A percentile compares a stretch with the other conserved stretches of the same genome.
Evolutionary conservation across 1,284 basidiomycete genomes (phyloP).

Genomic region (Sutorius eximius): DNA sequence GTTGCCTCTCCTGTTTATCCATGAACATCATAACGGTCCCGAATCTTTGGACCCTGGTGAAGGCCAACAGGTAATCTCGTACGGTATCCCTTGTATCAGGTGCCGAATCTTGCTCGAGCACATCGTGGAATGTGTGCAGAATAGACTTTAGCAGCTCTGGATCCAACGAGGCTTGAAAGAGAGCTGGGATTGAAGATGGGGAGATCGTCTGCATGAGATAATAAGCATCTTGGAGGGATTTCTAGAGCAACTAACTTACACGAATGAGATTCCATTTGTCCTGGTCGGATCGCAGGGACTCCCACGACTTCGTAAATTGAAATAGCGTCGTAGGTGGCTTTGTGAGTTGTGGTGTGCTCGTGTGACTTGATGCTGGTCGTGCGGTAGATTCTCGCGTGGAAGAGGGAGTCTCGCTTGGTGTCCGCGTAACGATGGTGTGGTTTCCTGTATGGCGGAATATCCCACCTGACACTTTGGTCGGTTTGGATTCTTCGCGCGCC

Average conservation of each 20-base stretch:
- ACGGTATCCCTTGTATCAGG: conserved; percentile 30
- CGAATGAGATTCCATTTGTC: conserved; percentile 54
- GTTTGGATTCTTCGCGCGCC: conserved; percentile 44
- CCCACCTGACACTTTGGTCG: conserved; percentile 54
- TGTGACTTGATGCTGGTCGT: conserved; percentile 4
- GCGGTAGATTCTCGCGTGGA: conserved; percentile 9
- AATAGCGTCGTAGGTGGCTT: conserved; percentile 51
- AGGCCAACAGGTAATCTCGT: conserved; percentile 49
- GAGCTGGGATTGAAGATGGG: conserved; percentile 49
- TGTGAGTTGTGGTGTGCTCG: conserved; percentile 4
- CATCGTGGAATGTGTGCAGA: conserved; percentile 46
- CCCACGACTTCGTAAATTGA: conserved; percentile 58
- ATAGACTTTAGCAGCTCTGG: conserved; percentile 57
- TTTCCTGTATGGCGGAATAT: conserved; percentile 57
- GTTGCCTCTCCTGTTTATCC: conserved; percentile 49
- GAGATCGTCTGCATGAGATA: conserved; percentile 46
- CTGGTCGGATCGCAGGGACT: conserved; percentile 35
- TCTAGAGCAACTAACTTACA: conserved; percentile 36
- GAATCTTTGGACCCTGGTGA: conserved; percentile 60
- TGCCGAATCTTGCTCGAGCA: conserved; percentile 32
- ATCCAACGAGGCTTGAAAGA: conserved; percentile 69
- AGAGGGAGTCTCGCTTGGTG: conserved; percentile 3
- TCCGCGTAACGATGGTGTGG: conserved; percentile 43
- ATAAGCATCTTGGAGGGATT: not conserved
- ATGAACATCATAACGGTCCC: conserved; percentile 63